Percentiles rank a stretch among this genome's conserved stretches.
phyloP scores from a whole-genome alignment of 148 eudicot genomes.

The Hydrangea macrophylla region DNA sequence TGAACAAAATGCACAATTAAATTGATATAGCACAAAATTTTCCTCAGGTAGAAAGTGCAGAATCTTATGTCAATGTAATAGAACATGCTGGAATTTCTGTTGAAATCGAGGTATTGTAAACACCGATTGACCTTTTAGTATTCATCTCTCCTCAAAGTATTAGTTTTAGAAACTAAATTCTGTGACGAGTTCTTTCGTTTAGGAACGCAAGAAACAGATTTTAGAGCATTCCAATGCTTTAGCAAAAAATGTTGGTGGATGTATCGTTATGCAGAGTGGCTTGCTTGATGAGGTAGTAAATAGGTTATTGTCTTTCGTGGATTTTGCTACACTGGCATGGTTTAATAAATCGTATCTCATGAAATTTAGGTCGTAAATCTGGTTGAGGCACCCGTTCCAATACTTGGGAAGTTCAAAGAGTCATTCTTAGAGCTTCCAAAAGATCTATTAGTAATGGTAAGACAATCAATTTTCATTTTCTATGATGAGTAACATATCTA shows the following conservation, averaged over 20 bases:
- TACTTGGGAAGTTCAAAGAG: slow-evolving; percentile 80
- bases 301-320: neutral
- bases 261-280: slow-evolving; percentile 50
- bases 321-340: neutral
- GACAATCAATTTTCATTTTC: slow-evolving; percentile 1
- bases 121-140: neutral
- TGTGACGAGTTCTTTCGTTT: slow-evolving; percentile 15
- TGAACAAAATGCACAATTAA: neutral
- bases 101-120: slow-evolving; percentile 57
- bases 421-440: slow-evolving; percentile 89
- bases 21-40: neutral
- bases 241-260: slow-evolving; percentile 60
- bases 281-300: slow-evolving; percentile 83
- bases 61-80: slow-evolving; percentile 61
- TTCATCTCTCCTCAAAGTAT: neutral
- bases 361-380: slow-evolving; percentile 78
- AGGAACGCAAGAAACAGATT: slow-evolving; percentile 82
- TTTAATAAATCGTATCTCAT: slow-evolving; percentile 7
- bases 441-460: slow-evolving; percentile 89
- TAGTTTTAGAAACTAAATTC: neutral
- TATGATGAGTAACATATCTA: neutral
- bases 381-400: slow-evolving; percentile 90
- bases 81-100: slow-evolving; percentile 69
- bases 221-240: slow-evolving; percentile 58
- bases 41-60: slow-evolving; percentile 75